Percentiles rank a stretch among this genome's conserved stretches.
Evolutionary conservation across 768 basidiomycete genomes (phyloP).

Genomic region (Leccinum broughii): DNA sequence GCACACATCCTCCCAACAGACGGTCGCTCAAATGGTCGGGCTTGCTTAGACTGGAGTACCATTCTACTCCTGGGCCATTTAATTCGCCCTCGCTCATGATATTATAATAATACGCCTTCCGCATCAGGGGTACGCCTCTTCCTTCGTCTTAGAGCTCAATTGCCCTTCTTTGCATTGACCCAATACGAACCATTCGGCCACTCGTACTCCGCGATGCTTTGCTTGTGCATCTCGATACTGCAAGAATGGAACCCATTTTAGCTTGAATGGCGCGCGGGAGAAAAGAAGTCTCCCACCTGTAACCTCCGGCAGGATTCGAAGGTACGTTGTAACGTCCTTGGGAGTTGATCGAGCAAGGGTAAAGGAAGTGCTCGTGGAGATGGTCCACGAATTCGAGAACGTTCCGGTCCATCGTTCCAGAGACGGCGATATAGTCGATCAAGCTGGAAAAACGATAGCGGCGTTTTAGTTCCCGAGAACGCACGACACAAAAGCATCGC

Average conservation of each 20-base stretch:
- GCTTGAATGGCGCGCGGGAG: neutral
- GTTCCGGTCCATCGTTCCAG: conserved; percentile 91
- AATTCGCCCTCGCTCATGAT: neutral
- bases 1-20: neutral
- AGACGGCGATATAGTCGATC: conserved; percentile 92
- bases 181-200: conserved; percentile 71
- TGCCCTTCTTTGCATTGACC: conserved; percentile 11
- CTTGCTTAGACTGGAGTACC: neutral
- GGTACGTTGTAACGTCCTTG: conserved; percentile 90
- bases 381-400: conserved; percentile 91
- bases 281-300: conserved; percentile 35
- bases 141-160: conserved; percentile 3
- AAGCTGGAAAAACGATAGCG: conserved; percentile 45
- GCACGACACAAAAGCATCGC: neutral
- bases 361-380: conserved; percentile 90
- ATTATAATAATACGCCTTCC: conserved; percentile 3
- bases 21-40: neutral
- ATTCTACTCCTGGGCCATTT: neutral
- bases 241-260: neutral
- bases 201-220: conserved; percentile 79
- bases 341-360: conserved; percentile 84
- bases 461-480: conserved; percentile 1
- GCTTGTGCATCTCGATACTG: conserved; percentile 86
- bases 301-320: conserved; percentile 70
- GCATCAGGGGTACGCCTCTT: neutral